phyloP scores from a whole-genome alignment of 345 rosid species.

The Citrus hindsii region DNA sequence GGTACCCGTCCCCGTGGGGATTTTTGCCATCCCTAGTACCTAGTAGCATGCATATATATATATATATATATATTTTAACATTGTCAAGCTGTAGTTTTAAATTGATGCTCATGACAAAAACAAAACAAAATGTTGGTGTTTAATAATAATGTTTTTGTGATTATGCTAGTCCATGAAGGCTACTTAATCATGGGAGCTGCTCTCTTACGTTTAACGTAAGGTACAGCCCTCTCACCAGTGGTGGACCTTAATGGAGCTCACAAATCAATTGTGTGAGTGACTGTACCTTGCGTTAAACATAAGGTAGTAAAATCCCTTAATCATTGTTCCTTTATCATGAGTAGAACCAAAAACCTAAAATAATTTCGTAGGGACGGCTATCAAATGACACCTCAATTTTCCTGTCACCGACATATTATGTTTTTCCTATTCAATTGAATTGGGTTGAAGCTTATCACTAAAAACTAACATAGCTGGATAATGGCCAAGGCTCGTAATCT shows the following conservation, averaged over 20 bases:
- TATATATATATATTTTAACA: no score
- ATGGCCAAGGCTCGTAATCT: no score
- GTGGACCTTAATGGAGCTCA: rapidly evolving
- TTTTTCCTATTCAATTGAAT: no score
- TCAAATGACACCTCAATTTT: not conserved
- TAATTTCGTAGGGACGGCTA: slow-evolving; percentile 9
- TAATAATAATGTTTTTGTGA: not conserved
- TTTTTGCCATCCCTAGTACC: no score
- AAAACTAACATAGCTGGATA: no score
- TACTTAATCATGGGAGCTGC: not conserved
- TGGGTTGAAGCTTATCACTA: no score
- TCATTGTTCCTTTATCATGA: not conserved
- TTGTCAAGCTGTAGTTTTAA: not conserved
- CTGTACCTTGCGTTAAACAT: no score
- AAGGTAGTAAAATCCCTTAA: no score
- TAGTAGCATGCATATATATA: no score
- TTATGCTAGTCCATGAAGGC: not conserved
- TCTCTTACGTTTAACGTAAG: rapidly evolving
- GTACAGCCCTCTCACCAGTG: no score
- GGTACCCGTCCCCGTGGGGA: no score
- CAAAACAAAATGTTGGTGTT: not conserved
- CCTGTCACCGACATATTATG: no score
- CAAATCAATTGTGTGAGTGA: rapidly evolving
- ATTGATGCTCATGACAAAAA: not conserved
- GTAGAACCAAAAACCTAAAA: not conserved